These are phyloP conservation scores for Baeospora myosura DNA, from an alignment of 1,284 basidiomycete genomes.

Conservation along the genomic window DNA sequence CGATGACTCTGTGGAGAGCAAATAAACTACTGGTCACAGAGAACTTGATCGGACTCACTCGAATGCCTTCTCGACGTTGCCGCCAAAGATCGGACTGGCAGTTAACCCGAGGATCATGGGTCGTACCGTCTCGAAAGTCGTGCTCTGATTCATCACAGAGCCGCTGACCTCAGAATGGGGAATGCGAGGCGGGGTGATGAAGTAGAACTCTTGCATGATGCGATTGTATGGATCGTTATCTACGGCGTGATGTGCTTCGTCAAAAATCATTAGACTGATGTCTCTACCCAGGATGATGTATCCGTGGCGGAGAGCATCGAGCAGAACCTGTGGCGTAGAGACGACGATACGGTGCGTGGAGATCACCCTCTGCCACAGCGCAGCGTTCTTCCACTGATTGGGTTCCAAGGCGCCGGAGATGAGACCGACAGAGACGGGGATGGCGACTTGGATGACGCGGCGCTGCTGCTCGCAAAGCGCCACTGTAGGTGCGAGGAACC, in stretches of 20 bases:
- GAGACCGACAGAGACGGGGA: constrained; percentile 52
- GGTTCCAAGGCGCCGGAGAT: constrained; percentile 68
- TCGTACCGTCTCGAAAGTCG: constrained; percentile 18
- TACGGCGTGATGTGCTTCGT: constrained; percentile 74
- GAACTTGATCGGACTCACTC: constrained; percentile 30
- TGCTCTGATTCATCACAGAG: neutral
- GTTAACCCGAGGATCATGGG: constrained; percentile 69
- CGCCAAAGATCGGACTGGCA: constrained; percentile 74
- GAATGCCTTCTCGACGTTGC: constrained; percentile 57
- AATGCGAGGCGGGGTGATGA: constrained; percentile 36
- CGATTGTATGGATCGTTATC: constrained; percentile 69
- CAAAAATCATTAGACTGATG: constrained; percentile 65
- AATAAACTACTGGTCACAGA: neutral
- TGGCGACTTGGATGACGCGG: constrained; percentile 43
- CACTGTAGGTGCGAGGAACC: constrained; percentile 77
- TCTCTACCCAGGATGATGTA: constrained; percentile 58
- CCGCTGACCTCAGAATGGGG: too few relatives aligned
- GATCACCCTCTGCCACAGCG: constrained; percentile 51
- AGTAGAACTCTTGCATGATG: constrained; percentile 72
- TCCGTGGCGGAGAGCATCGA: constrained; percentile 69
- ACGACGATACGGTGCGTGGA: constrained; percentile 58
- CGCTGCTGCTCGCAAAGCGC: constrained; percentile 69
- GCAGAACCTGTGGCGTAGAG: constrained; percentile 73
- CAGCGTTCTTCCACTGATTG: constrained; percentile 68
- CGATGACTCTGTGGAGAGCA: constrained; percentile 29